Conservation (phyloP, 305 asterid genomes). For the Striga hermonthica region DNA sequence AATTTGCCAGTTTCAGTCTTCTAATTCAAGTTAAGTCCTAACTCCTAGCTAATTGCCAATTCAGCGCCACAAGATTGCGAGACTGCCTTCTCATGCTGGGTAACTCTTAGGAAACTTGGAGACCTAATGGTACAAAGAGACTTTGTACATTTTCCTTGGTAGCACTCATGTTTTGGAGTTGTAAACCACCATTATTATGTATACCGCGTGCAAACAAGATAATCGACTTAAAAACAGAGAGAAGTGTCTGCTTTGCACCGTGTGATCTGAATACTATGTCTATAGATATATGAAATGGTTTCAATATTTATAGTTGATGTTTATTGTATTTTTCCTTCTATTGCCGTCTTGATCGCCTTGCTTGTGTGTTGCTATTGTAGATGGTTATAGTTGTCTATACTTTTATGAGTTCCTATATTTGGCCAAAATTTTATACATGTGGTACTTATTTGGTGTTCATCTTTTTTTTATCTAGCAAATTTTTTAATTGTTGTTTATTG, state of each 20-base stretch:
- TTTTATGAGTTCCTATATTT: constrained; percentile 2
- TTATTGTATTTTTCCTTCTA: neutral
- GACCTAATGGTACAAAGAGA: neutral
- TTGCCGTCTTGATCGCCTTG: no score
- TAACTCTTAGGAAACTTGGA: neutral
- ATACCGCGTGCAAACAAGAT: constrained; percentile 1
- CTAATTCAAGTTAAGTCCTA: neutral
- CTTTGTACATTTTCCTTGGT: neutral
- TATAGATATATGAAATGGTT: neutral
- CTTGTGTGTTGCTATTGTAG: constrained; percentile 2
- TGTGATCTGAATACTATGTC: neutral
- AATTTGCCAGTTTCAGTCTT: neutral
- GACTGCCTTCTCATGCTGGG: neutral
- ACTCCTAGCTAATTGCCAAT: neutral
- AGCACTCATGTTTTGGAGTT: neutral
- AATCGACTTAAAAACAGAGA: neutral
- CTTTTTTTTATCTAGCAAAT: constrained; percentile 1
- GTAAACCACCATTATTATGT: neutral
- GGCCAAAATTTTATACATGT: no score
- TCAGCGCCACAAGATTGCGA: constrained; percentile 1
- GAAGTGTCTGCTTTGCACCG: neutral
- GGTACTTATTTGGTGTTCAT: neutral
- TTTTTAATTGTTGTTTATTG: constrained; percentile 27
- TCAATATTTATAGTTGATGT: neutral
- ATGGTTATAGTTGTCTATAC: neutral